These are phyloP conservation scores for Penicillium taxi DNA, from an alignment of 495 filamentous ascomycete species.

Conservation along the genomic window DNA sequence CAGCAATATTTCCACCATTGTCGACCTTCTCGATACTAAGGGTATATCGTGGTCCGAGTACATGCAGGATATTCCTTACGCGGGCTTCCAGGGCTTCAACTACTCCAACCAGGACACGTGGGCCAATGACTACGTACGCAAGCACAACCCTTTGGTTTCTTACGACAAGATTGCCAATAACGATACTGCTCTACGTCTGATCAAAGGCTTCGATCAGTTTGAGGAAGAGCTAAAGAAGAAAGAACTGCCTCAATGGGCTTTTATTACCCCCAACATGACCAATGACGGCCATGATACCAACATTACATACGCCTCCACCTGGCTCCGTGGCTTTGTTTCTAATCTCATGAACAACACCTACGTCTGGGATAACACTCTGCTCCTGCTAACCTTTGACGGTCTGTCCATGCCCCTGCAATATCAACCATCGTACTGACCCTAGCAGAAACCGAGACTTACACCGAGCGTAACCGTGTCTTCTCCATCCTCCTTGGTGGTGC, in stretches of 20 bases:
- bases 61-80: constrained; percentile 3
- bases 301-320: constrained; percentile 49
- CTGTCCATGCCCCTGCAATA: constrained; percentile 32
- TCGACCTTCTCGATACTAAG: constrained; percentile 5
- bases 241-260: constrained; percentile 58
- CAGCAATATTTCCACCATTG: constrained; percentile 3
- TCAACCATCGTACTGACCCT: no score
- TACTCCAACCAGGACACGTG: constrained; percentile 7
- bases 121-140: constrained; percentile 53
- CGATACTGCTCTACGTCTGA: constrained; percentile 42
- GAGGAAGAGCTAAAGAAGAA: constrained; percentile 44
- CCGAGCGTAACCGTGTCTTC: constrained; percentile 45
- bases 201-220: constrained; percentile 58
- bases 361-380: constrained; percentile 59
- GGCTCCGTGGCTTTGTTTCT: constrained; percentile 50
- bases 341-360: constrained; percentile 51
- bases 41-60: constrained; percentile 6
- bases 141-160: constrained; percentile 59
- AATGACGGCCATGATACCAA: constrained; percentile 56
- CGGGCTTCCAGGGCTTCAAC: constrained; percentile 6
- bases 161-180: constrained; percentile 47
- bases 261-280: constrained; percentile 38
- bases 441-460: constrained; percentile 52
- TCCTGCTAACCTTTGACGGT: constrained; percentile 59
- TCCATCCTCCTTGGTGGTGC: constrained; percentile 55